Evolutionary conservation across 768 basidiomycete species (phyloP).

Genomic region (Tephrocybe rancida): DNA sequence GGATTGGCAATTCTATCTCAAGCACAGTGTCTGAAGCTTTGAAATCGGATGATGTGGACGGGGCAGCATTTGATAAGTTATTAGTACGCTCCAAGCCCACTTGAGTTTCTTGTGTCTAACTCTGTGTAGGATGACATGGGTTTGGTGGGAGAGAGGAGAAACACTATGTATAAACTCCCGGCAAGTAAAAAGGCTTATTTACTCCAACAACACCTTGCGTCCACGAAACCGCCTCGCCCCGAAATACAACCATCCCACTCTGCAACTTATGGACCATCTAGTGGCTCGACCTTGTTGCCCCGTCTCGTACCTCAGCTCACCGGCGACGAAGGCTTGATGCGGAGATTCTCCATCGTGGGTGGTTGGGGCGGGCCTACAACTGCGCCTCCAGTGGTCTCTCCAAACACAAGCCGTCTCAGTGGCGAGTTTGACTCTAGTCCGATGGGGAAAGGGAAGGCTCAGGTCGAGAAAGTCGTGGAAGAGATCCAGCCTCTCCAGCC

Average conservation of each 20-base stretch:
- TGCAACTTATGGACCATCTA: conserved; percentile 62
- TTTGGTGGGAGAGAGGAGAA: conserved; percentile 69
- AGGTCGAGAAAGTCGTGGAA: conserved; percentile 33
- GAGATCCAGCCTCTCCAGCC: conserved; percentile 49
- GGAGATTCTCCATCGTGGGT: conserved; percentile 64
- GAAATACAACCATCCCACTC: conserved; percentile 38
- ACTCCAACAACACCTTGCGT: conserved; percentile 53
- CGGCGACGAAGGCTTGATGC: conserved; percentile 69
- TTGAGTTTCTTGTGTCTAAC: conserved; percentile 8
- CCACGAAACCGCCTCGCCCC: conserved; percentile 25
- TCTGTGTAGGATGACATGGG: conserved; percentile 66
- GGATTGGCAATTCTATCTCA: conserved; percentile 28
- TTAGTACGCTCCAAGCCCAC: conserved; percentile 45
- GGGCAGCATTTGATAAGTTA: conserved; percentile 63
- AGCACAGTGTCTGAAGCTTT: conserved; percentile 27
- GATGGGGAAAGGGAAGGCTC: conserved; percentile 26
- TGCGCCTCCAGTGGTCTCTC: conserved; percentile 34
- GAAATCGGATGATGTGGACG: conserved; percentile 35
- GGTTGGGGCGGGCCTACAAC: conserved; percentile 53
- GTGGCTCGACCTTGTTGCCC: conserved; percentile 57
- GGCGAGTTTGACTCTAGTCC: conserved; percentile 35
- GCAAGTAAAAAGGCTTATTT: conserved; percentile 67
- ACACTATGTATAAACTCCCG: conserved; percentile 62
- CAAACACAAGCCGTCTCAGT: conserved; percentile 35
- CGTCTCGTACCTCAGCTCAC: conserved; percentile 74